Evolutionary conservation across 2,329 filamentous ascomycete genomes (phyloP), one percentile per base, ranked within the genome.

Genomic region (Fusarium transvaalense): DNA sequence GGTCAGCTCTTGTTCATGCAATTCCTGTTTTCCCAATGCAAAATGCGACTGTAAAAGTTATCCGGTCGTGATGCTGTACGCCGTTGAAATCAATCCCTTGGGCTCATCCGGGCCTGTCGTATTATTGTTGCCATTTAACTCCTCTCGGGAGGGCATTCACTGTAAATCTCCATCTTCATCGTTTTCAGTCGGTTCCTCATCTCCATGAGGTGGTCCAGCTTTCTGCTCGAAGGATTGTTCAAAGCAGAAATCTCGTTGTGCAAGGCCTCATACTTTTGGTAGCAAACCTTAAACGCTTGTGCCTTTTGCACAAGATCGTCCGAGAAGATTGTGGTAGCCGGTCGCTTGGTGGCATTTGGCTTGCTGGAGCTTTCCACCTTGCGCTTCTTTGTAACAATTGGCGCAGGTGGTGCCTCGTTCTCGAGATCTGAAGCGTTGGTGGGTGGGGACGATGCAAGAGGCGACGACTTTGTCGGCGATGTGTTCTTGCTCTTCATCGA

Each of bases 391-490:
- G 56, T 51, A 17, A 69, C 65, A 14, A 69, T 73, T n/a, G 75
- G 62, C 45, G 75, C 70, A 43, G 70, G 65, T 8, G 74, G 64
- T 50, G 76, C 66, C 43, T 80, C 70, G 68, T 83, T 80, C 31
- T 89, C 87, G 37, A 89, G 78, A 59, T 90, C 88, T 2, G 88
- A 89, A 1, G 87, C 88, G 66, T 90, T 90, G 10, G 88, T 89
- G 0, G 88, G 88, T 14, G 88, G 87, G 9, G 88, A 90, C 2
- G 87, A 88, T n/a, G 88, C 88, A 19, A 90, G 79, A 6, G 88
- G 88, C 12, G 88, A 90, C 4, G 88, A 90, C 75, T 90, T 90
- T 51, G 82, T 81, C 1, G 87, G 87, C 9, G 87, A 89, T 0
- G 84, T 89, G 64, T 83, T 80, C 76, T 86, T 86, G 74, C 78